Conservation (phyloP, 1,139 yeast genomes). For the Protomyces gravidus region DNA sequence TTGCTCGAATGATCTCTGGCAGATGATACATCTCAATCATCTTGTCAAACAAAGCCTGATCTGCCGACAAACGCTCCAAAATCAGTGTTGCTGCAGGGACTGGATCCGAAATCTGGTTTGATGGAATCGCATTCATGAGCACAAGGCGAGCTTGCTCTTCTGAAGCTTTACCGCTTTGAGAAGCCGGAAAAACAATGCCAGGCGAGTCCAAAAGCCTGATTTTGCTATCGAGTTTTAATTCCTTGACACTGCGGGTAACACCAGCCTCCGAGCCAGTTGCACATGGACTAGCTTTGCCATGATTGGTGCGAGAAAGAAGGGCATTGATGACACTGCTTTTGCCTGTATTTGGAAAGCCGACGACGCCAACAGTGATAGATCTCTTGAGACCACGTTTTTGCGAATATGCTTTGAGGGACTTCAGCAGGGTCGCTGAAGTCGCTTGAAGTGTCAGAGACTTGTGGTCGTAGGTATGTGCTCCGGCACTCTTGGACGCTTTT, state of each 20-base stretch:
- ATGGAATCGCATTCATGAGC: slow-evolving; percentile 82
- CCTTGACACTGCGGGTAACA: slow-evolving; percentile 85
- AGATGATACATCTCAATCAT: slow-evolving; percentile 68
- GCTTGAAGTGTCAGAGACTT: slow-evolving; percentile 56
- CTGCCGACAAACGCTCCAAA: slow-evolving; percentile 61
- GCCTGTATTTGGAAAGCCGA: slow-evolving; percentile 95
- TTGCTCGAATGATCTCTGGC: slow-evolving; percentile 65
- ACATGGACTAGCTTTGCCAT: slow-evolving; percentile 58
- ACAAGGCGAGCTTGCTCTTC: slow-evolving; percentile 86
- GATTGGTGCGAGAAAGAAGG: slow-evolving; percentile 75
- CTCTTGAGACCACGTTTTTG: slow-evolving; percentile 78
- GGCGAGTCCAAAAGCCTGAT: slow-evolving; percentile 90
- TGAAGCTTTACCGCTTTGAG: slow-evolving; percentile 50
- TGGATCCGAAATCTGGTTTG: slow-evolving; percentile 81
- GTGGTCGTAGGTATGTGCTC: slow-evolving; percentile 67
- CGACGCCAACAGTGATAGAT: slow-evolving; percentile 90
- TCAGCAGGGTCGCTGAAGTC: slow-evolving; percentile 70
- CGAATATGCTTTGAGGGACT: slow-evolving; percentile 81
- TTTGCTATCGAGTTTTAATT: slow-evolving; percentile 85
- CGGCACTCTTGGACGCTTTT: slow-evolving; percentile 55
- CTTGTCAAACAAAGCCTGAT: slow-evolving; percentile 64
- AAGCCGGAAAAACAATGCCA: slow-evolving; percentile 92
- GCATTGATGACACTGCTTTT: slow-evolving; percentile 93
- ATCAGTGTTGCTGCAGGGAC: slow-evolving; percentile 72
- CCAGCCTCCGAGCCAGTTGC: slow-evolving; percentile 99